Evolutionary conservation across 73 alveolate genomes (phyloP).

Genomic region (Stentor coeruleus): DNA sequence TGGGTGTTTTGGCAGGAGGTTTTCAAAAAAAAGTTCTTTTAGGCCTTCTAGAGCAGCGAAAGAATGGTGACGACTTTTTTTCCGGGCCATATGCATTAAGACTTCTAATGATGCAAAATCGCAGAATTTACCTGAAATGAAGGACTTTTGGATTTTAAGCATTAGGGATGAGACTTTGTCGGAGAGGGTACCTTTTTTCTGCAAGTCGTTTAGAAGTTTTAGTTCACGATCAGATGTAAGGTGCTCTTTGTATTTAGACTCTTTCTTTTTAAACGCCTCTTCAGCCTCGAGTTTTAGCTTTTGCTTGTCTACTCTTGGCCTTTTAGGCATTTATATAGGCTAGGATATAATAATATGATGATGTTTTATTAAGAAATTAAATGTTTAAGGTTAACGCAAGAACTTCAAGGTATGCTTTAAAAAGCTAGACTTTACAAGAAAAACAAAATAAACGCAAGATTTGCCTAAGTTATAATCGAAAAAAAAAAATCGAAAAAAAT

Average conservation of each 20-base stretch:
- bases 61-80: conserved; percentile 75
- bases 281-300: not conserved
- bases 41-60: conserved; percentile 66
- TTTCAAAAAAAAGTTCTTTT: conserved; percentile 59
- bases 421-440: too few species aligned
- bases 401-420: too few species aligned
- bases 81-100: conserved; percentile 58
- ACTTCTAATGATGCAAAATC: conserved; percentile 41
- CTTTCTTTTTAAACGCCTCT: not conserved
- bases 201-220: conserved; percentile 27
- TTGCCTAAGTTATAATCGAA: too few species aligned
- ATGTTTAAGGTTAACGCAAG: too few species aligned
- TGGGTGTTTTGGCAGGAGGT: conserved; percentile 48
- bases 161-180: conserved; percentile 82
- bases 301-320: not conserved
- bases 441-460: too few species aligned
- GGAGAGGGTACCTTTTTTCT: conserved; percentile 70
- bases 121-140: conserved; percentile 32
- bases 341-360: too few species aligned
- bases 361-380: too few species aligned
- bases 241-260: not conserved
- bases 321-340: not conserved
- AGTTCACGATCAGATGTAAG: not conserved
- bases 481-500: too few species aligned
- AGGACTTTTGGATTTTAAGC: conserved; percentile 54